Base-by-base conservation (phyloP, 2,329 filamentous ascomycete genomes). In the Arthrobotrys sphaeroides region DNA sequence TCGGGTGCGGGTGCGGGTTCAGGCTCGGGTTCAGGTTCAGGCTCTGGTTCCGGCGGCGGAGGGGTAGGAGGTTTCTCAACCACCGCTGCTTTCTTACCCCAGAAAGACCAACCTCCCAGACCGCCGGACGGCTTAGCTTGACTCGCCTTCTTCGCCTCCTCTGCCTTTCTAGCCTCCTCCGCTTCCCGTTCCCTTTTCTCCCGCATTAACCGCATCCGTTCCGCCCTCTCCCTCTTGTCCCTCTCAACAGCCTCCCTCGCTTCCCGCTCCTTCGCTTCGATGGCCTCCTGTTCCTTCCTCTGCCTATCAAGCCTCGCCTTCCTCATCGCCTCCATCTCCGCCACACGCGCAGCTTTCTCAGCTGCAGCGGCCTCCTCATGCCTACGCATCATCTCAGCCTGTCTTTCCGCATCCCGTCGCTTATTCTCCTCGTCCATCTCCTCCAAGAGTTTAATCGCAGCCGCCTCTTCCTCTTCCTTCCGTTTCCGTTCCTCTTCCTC, bases 81-180 rank as follows among this genome's bases (percentile, higher is more conserved):
- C 2, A 59, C 43, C 42, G 55, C 62, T 3, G 38, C 64, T 53
- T 75, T 75, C 64, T 69, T 75, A 26, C 72, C 72, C 72, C 72
- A 75, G 49, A 75, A 42, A 6, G 70, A 69, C 64, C 55, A 47
- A 42, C 70, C 33, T 4, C 70, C 72, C 24, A 75, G 22, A 13
- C 70, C n/a, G n/a, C n/a, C 70, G 28, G 33, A n/a, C 26, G 72
- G 59, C 20, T 75, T 75, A 22, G 69, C 72, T 45, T 69, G n/a
- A n/a, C n/a, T n/a, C n/a, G n/a, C 64, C 33, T 69, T 75, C 64
- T 69, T 74, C 22, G 47, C 43, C 43, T 73, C 69, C 43, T 73
- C 69, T 10, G 49, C 40, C 13, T 53, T 62, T 2, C 68, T 28
- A 10, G 68, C 68, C 31, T 62, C 67, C 24, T 64, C 57, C 5